phyloP scores from a whole-genome alignment of 345 rosid species.

The Sisymbrium altissimum region DNA sequence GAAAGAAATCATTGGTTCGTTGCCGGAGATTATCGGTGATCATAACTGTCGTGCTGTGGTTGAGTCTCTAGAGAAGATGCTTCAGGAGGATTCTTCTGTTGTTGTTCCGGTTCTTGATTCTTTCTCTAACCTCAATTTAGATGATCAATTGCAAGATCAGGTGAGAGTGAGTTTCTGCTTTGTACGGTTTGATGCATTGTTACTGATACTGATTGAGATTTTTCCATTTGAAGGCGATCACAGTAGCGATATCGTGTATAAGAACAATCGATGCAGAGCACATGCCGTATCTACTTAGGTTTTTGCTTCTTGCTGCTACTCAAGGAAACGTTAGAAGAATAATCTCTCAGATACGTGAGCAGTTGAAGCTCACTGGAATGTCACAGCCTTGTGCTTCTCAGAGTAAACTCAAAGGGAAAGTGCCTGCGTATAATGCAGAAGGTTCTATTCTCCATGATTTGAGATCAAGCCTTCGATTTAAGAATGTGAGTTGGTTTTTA shows the following conservation, averaged over 20 bases:
- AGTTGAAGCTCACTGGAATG: conserved; percentile 60
- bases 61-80: conserved; percentile 70
- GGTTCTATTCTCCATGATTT: conserved; percentile 71
- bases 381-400: conserved; percentile 42
- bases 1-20: conserved; percentile 81
- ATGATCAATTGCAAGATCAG: conserved; percentile 70
- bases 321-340: conserved; percentile 63
- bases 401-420: conserved; percentile 64
- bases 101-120: conserved; percentile 73
- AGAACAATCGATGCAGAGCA: conserved; percentile 69
- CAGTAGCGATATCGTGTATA: conserved; percentile 71
- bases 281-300: conserved; percentile 69
- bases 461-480: conserved; percentile 75
- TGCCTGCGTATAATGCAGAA: conserved; percentile 44
- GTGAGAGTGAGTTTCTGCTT: conserved; percentile 31
- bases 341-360: conserved; percentile 63
- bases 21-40: conserved; percentile 82
- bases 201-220: conserved; percentile 6
- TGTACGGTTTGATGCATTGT: not conserved
- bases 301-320: conserved; percentile 76
- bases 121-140: conserved; percentile 68
- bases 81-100: conserved; percentile 67
- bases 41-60: conserved; percentile 48
- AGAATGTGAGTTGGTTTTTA: conserved; percentile 48
- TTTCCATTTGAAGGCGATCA: conserved; percentile 45